Percentiles rank a stretch among this genome's conserved stretches.
Conservation (phyloP, 345 rosid genomes). For the Citrus trifoliata region DNA sequence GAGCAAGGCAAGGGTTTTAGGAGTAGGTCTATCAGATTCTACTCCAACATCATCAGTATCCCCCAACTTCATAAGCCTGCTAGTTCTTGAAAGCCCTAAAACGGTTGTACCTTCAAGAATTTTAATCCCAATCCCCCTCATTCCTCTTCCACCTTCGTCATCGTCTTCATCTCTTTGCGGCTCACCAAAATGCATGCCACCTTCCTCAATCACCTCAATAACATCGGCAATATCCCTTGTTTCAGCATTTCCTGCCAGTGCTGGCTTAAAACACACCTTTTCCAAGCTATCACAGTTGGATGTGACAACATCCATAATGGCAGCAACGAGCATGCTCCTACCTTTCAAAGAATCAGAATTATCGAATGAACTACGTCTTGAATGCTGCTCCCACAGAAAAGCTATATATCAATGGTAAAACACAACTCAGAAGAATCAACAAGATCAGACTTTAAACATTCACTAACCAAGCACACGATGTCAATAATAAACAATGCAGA, state of each 20-base stretch:
- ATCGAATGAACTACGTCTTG: slow-evolving; percentile 95
- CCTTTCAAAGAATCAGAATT: slow-evolving; percentile 98
- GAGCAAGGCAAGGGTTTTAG: slow-evolving; percentile 47
- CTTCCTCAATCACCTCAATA: slow-evolving; percentile 92
- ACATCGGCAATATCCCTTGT: slow-evolving; percentile 88
- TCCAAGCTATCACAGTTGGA: slow-evolving; percentile 70
- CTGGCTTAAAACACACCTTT: slow-evolving; percentile 51
- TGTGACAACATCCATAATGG: slow-evolving; percentile 96
- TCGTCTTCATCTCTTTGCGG: slow-evolving; percentile 54
- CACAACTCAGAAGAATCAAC: slow-evolving; percentile 37
- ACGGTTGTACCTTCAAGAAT: slow-evolving; percentile 91
- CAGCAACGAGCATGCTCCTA: slow-evolving; percentile 99
- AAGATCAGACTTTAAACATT: slow-evolving; percentile 10
- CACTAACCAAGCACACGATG: neutral
- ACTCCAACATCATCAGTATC: slow-evolving; percentile 30
- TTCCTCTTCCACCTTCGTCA: slow-evolving; percentile 68
- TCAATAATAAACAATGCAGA: neutral
- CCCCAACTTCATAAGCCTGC: slow-evolving; percentile 47
- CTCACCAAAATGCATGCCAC: slow-evolving; percentile 76
- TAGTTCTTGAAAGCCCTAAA: slow-evolving; percentile 73
- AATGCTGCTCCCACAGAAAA: slow-evolving; percentile 95
- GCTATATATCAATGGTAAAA: slow-evolving; percentile 68
- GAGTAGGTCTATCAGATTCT: slow-evolving; percentile 25
- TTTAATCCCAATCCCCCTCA: slow-evolving; percentile 87
- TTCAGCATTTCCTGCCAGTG: slow-evolving; percentile 69